phyloP scores from a whole-genome alignment of 2,329 filamentous ascomycete species.

The Colletotrichum tanaceti region DNA sequence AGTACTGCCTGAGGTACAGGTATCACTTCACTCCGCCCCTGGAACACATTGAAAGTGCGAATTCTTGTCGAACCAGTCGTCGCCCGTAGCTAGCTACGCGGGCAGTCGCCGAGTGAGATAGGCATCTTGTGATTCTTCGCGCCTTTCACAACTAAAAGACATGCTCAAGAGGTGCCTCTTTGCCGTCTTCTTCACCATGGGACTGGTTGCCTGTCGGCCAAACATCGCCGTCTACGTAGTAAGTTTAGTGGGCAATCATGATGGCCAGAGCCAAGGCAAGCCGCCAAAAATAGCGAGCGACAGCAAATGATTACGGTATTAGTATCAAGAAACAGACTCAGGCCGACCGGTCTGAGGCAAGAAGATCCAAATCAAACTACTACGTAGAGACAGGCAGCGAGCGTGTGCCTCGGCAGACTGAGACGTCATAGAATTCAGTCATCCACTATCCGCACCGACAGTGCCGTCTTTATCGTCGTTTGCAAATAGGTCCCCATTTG shows the following conservation, averaged over 20 bases:
- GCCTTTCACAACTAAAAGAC: constrained; percentile 1
- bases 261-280: constrained; percentile 20
- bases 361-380: constrained; percentile 24
- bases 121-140: neutral
- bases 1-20: neutral
- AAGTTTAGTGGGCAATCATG: too few species aligned
- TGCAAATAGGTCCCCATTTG: neutral
- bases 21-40: neutral
- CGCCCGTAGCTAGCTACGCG: neutral
- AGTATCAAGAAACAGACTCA: constrained; percentile 9
- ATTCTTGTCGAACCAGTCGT: neutral
- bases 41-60: constrained; percentile 5
- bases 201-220: neutral
- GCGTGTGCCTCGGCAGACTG: constrained; percentile 12
- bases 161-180: neutral
- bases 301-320: constrained; percentile 11
- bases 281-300: neutral
- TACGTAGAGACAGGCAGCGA: neutral
- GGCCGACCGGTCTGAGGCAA: constrained; percentile 27
- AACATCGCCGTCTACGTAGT: too few species aligned
- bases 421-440: constrained; percentile 16
- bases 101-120: constrained; percentile 16
- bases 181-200: neutral
- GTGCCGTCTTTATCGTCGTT: neutral
- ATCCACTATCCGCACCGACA: neutral